Percentiles rank a stretch among this genome's conserved stretches.
These are phyloP conservation scores for Trichophyton mentagrophytes DNA, from an alignment of 2,329 filamentous ascomycete species.

Conservation along the genomic window DNA sequence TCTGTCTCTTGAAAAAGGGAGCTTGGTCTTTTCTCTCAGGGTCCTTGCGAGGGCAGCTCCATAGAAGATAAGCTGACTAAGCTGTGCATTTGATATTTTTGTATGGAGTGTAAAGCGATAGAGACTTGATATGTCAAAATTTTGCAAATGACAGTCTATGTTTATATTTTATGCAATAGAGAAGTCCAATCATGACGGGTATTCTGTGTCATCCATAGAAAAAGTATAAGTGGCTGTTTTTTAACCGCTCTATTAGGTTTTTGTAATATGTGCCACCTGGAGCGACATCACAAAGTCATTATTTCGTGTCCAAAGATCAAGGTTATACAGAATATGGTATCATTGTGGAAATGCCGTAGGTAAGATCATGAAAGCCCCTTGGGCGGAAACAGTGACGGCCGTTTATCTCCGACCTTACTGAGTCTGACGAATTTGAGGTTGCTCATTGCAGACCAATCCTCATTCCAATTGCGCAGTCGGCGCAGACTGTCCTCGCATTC, in stretches of 20 bases:
- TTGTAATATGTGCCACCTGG: not conserved
- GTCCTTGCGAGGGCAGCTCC: too few species aligned
- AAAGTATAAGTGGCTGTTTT: not conserved
- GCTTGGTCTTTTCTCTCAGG: too few species aligned
- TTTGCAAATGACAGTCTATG: too few species aligned
- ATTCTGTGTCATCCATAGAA: not conserved
- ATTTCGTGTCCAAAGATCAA: not conserved
- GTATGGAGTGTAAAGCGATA: too few species aligned
- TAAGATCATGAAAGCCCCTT: constrained; percentile 38
- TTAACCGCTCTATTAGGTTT: not conserved
- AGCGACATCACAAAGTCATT: not conserved
- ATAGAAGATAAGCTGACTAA: too few species aligned
- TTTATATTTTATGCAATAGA: constrained; percentile 28
- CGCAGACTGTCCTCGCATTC: constrained; percentile 51
- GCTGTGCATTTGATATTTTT: too few species aligned
- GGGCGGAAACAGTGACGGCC: constrained; percentile 68
- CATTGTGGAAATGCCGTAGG: not conserved
- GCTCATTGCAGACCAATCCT: constrained; percentile 68
- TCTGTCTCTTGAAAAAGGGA: too few species aligned
- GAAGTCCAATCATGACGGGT: not conserved
- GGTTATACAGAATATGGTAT: not conserved
- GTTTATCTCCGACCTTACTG: constrained; percentile 49
- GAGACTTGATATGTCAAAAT: too few species aligned
- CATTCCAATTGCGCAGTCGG: constrained; percentile 62
- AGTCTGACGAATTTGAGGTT: constrained; percentile 67